Evolutionary conservation across 129 eudicot genomes (phyloP), one percentile per base, ranked within the genome.

Genomic region (Flaveria brownii): DNA sequence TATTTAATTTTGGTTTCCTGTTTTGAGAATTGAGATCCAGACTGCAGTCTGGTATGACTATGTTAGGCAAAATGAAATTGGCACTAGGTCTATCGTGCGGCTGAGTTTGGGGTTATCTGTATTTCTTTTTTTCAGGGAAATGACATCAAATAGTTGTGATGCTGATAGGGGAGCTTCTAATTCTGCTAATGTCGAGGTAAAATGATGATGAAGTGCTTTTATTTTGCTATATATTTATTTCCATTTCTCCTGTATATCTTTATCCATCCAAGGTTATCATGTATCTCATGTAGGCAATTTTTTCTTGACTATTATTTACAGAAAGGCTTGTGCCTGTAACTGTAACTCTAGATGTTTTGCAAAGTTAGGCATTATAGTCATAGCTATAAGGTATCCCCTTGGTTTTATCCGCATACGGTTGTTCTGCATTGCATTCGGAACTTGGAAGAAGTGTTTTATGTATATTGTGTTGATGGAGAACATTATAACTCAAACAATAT

Each of bases 111-210:
- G 72, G 62, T 33, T 62, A 62, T 62, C 47, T 39, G 36, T 10
- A 33, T 70, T 78, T 68, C 22, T 42, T 15, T 43, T 73, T 67
- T 84, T 3, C 41, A 82, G 88, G 92, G 55, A 82, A 17, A 90
- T 90, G 96, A 33, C 57, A 45, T 72, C 61, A 43, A 73, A 79
- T 36, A 36, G 5, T 59, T 17, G 43, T 47, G 80, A 78, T 69
- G 87, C 63, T 74, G 90, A 82, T 55, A 78, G 39, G 26, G 84
- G 85, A 59, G 72, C 70, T 30, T 74, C 74, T 52, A 52, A 87
- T 56, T 50, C 78, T 71, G 39, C 51, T 76, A 69, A 63, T 62
- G 75, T 78, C 62, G 41, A 80, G 90, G 95, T 86, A 77, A 15
- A 52, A 45, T 49, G n/a, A 26, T 36, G 57, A 67, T 11, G 33